Percentiles rank a stretch among this genome's conserved stretches.
These are phyloP conservation scores for Castanea mollissima DNA, from an alignment of 306 rosid species.

Conservation along the genomic window DNA sequence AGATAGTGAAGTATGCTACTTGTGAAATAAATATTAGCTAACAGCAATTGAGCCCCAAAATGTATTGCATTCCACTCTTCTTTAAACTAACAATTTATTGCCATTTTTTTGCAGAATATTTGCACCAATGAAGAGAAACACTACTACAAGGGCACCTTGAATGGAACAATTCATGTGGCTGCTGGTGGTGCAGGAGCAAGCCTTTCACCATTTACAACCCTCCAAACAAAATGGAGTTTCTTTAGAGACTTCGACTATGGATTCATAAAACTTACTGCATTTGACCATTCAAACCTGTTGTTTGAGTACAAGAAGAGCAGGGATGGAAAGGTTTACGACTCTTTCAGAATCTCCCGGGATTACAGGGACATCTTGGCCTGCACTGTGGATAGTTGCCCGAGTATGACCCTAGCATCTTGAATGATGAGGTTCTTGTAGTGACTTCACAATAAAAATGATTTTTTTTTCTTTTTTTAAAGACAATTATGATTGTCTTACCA, in stretches of 20 bases:
- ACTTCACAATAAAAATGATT: neutral
- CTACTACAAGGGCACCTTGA: constrained; percentile 59
- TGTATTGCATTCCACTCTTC: neutral
- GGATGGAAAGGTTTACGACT: constrained; percentile 78
- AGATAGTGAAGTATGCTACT: neutral
- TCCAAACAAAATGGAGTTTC: constrained; percentile 78
- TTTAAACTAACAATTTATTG: constrained; percentile 3
- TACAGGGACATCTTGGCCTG: constrained; percentile 88
- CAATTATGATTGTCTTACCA: neutral
- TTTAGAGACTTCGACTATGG: constrained; percentile 77
- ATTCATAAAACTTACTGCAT: constrained; percentile 83
- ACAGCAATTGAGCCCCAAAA: neutral
- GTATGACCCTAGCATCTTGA: constrained; percentile 68
- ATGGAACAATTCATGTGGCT: constrained; percentile 91
- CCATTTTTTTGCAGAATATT: constrained; percentile 51
- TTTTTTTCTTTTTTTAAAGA: too few relatives aligned
- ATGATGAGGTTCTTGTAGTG: neutral
- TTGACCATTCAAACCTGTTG: constrained; percentile 77
- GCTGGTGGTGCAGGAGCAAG: constrained; percentile 95
- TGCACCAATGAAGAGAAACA: constrained; percentile 77
- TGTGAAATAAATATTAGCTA: neutral
- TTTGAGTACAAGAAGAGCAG: constrained; percentile 97
- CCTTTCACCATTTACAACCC: constrained; percentile 59
- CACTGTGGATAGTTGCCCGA: constrained; percentile 61
- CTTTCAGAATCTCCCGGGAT: constrained; percentile 71